Evolutionary conservation across 371 early-diverging fungal genomes (phyloP).

Genomic region (Apophysomyces variabilis): DNA sequence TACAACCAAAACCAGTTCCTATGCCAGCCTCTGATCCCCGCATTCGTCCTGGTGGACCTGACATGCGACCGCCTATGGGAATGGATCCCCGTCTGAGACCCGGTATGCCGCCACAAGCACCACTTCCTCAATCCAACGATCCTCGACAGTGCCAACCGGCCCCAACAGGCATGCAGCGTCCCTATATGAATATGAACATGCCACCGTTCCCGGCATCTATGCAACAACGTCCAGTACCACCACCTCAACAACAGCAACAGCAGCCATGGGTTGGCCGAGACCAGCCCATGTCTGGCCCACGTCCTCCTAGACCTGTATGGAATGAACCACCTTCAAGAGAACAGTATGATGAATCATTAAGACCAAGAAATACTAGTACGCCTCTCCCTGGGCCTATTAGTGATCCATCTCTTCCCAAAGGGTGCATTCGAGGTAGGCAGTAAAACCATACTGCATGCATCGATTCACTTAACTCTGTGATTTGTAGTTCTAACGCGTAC

Average conservation of each 20-base stretch:
- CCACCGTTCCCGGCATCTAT: neutral
- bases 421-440: slow-evolving; percentile 45
- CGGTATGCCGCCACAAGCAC: neutral
- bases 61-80: neutral
- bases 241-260: slow-evolving; percentile 1
- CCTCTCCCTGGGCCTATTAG: slow-evolving; percentile 26
- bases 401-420: slow-evolving; percentile 41
- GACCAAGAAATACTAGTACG: neutral
- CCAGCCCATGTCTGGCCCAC: neutral
- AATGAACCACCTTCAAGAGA: neutral
- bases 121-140: neutral
- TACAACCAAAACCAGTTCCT: neutral
- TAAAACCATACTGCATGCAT: neutral
- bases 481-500: slow-evolving; percentile 49
- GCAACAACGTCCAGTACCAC: neutral
- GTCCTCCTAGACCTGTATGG: neutral
- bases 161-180: neutral
- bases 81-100: slow-evolving; percentile 1
- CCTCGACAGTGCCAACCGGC: neutral
- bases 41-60: neutral
- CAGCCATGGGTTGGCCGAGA: neutral
- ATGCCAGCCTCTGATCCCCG: neutral
- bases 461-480: neutral
- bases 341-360: neutral
- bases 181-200: neutral